Conservation (phyloP, 2,329 filamentous ascomycete species). For the Diaporthe batatas region DNA sequence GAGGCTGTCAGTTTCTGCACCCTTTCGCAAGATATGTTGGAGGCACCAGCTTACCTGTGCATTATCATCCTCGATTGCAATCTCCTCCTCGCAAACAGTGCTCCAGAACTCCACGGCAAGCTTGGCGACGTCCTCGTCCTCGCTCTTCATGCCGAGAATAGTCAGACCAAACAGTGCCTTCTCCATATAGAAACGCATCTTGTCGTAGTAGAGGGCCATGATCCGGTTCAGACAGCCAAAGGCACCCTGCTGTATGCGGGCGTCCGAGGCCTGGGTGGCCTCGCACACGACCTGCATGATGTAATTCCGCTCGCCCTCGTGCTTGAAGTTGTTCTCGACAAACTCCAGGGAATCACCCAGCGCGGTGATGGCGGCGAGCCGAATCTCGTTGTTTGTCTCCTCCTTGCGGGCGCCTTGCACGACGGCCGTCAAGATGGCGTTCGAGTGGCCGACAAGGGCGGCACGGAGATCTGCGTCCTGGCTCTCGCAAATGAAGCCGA, state of each 20-base stretch:
- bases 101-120: conserved; percentile 99
- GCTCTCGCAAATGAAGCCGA: conserved; percentile 98
- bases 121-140: conserved; percentile 98
- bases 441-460: conserved; percentile 87
- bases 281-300: conserved; percentile 99
- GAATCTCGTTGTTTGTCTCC: conserved; percentile 91
- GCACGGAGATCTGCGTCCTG: conserved; percentile 89
- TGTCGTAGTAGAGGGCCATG: conserved; percentile 98
- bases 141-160: conserved; percentile 98
- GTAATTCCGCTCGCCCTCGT: conserved; percentile 99
- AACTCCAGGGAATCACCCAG: conserved; percentile 98
- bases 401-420: conserved; percentile 98
- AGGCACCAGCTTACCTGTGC: conserved; percentile 68
- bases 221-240: conserved; percentile 99
- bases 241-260: conserved; percentile 92
- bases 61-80: conserved; percentile 98
- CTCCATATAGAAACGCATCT: conserved; percentile 99
- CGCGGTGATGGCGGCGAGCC: conserved; percentile 91
- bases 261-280: conserved; percentile 93
- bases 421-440: conserved; percentile 96
- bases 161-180: conserved; percentile 98
- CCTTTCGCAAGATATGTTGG: background rate
- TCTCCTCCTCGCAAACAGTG: conserved; percentile 99
- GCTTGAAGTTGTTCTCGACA: conserved; percentile 97
- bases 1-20: conserved; percentile 37